Evolutionary conservation across 2,329 filamentous ascomycete genomes (phyloP).

Genomic region (Dothistroma pini): DNA sequence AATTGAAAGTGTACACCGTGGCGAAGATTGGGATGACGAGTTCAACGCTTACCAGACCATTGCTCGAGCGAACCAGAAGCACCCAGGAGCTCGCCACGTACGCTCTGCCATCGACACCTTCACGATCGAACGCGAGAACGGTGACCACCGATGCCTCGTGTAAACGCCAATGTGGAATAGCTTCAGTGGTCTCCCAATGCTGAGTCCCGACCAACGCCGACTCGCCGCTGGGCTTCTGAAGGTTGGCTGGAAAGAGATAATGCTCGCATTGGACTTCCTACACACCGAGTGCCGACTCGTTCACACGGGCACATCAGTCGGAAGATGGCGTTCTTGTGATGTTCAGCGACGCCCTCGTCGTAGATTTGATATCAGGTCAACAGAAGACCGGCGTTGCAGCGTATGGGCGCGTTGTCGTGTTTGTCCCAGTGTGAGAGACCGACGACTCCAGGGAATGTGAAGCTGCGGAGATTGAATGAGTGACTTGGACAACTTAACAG

Average conservation of each 20-base stretch:
- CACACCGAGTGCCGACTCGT: no score
- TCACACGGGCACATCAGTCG: no score
- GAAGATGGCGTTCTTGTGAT: background rate
- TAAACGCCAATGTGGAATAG: constrained; percentile 3
- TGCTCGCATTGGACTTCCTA: no score
- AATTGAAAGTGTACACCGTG: background rate
- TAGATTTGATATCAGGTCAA: background rate
- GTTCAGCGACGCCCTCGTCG: background rate
- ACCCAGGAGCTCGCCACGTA: background rate
- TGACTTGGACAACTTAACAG: no score
- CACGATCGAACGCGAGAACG: background rate
- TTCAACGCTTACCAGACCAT: background rate
- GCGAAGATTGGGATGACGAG: background rate
- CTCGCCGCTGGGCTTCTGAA: no score
- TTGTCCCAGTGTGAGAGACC: background rate
- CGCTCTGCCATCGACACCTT: background rate
- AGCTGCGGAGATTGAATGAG: background rate
- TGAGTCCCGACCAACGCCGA: background rate
- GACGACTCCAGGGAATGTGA: background rate
- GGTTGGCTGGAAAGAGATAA: no score
- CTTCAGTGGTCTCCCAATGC: background rate
- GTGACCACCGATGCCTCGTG: constrained; percentile 2
- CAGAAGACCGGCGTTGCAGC: background rate
- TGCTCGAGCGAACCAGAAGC: background rate
- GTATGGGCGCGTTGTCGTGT: background rate